phyloP scores from a whole-genome alignment of 495 filamentous ascomycete species.

The Apodospora peruviana region DNA sequence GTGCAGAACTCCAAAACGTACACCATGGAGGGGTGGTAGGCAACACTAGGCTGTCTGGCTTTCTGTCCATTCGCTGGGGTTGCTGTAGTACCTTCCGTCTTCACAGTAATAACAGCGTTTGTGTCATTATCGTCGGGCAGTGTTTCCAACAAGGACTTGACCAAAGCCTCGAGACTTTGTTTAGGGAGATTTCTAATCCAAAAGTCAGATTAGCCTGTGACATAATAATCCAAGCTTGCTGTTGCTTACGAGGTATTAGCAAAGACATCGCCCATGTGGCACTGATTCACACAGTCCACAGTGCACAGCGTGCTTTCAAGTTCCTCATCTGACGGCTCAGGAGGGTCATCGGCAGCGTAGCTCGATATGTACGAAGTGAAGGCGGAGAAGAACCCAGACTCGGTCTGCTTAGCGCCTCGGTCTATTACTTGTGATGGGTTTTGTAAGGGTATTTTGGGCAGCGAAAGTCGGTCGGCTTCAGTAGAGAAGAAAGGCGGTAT shows the following conservation, averaged over 20 bases:
- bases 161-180: constrained; percentile 57
- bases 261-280: constrained; percentile 77
- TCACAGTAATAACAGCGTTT: constrained; percentile 72
- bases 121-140: constrained; percentile 80
- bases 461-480: constrained; percentile 62
- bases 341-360: constrained; percentile 95
- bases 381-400: constrained; percentile 83
- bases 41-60: constrained; percentile 41
- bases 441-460: constrained; percentile 84
- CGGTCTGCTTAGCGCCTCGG: constrained; percentile 66
- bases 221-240: no score
- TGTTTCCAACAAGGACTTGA: constrained; percentile 70
- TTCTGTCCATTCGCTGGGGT: constrained; percentile 56
- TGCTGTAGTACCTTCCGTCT: constrained; percentile 64
- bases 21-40: constrained; percentile 83
- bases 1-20: constrained; percentile 89
- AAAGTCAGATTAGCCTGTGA: constrained; percentile 3
- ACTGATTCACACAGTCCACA: constrained; percentile 88
- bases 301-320: constrained; percentile 91
- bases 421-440: constrained; percentile 91
- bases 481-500: constrained; percentile 76
- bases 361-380: constrained; percentile 97
- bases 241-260: constrained; percentile 71
- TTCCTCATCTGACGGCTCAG: constrained; percentile 95
- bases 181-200: constrained; percentile 59